phyloP scores from a whole-genome alignment of 1,284 basidiomycete species.

The Austropuccinia psidii region DNA sequence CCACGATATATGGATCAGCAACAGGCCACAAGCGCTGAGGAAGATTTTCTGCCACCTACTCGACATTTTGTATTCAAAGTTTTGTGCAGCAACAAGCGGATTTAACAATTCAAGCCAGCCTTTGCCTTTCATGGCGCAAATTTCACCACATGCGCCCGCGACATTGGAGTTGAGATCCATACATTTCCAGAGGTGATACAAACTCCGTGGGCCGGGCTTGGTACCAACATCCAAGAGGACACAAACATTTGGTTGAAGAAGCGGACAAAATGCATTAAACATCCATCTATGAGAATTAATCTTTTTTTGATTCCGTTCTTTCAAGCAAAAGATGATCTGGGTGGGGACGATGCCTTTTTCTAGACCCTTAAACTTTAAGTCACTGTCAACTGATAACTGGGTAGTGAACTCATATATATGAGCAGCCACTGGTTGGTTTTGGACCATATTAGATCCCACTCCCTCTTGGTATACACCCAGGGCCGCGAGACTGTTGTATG shows the following conservation, averaged over 20 bases:
- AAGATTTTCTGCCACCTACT: constrained; percentile 44
- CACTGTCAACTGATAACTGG: constrained; percentile 76
- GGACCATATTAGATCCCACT: constrained; percentile 83
- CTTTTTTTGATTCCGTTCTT: constrained; percentile 46
- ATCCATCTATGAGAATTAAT: constrained; percentile 94
- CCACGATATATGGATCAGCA: neutral
- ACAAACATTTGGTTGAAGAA: constrained; percentile 70
- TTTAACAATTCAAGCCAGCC: constrained; percentile 56
- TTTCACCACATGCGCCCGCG: constrained; percentile 90
- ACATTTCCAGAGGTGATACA: constrained; percentile 88
- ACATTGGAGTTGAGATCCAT: constrained; percentile 90
- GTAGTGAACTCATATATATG: constrained; percentile 96
- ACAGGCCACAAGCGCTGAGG: neutral
- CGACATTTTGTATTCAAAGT: constrained; percentile 60
- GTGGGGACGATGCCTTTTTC: constrained; percentile 73
- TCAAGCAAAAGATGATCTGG: constrained; percentile 67
- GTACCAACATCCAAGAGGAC: constrained; percentile 90
- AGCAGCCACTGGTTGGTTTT: constrained; percentile 77
- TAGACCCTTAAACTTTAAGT: constrained; percentile 84
- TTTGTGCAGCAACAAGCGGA: constrained; percentile 73
- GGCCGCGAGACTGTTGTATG: constrained; percentile 40
- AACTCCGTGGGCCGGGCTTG: constrained; percentile 68
- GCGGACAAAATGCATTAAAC: constrained; percentile 70
- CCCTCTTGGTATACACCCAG: constrained; percentile 57
- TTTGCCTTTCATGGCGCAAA: constrained; percentile 83